Conservation (phyloP, 1,284 basidiomycete genomes). For the Acaromyces ingoldii region DNA sequence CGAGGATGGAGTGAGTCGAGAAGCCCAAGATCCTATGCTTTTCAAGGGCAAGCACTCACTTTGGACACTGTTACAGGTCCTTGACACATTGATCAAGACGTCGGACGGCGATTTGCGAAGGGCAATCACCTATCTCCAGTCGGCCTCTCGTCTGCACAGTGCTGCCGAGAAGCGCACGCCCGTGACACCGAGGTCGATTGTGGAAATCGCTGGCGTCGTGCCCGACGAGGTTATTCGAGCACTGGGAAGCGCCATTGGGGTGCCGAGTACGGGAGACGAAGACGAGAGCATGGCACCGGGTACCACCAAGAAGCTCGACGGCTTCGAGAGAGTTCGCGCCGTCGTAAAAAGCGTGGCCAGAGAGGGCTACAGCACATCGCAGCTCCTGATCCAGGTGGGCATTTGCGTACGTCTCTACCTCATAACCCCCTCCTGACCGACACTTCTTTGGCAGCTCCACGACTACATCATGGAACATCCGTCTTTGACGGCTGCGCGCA, state of each 20-base stretch:
- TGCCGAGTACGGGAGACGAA: conserved; percentile 49
- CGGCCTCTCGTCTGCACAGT: conserved; percentile 71
- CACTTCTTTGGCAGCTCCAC: conserved; percentile 64
- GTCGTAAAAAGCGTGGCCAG: conserved; percentile 72
- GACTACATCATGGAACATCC: conserved; percentile 81
- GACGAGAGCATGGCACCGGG: conserved; percentile 59
- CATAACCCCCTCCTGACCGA: neutral
- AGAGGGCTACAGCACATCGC: conserved; percentile 87
- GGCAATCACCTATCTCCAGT: conserved; percentile 97
- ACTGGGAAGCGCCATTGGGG: conserved; percentile 69
- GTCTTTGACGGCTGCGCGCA: conserved; percentile 71
- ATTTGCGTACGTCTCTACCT: neutral
- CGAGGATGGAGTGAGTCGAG: conserved; percentile 19
- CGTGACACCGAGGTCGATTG: conserved; percentile 68
- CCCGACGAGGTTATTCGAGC: conserved; percentile 68
- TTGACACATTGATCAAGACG: conserved; percentile 69
- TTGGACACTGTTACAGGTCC: conserved; percentile 56
- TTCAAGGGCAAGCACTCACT: neutral
- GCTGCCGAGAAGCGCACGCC: conserved; percentile 52
- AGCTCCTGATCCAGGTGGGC: conserved; percentile 76
- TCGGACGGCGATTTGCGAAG: conserved; percentile 92
- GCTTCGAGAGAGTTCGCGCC: conserved; percentile 68
- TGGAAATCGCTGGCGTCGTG: conserved; percentile 95
- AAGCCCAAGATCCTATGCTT: neutral
- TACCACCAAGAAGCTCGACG: conserved; percentile 44